Evolutionary conservation across 352 stramenopile species (phyloP), one percentile per base, ranked within the genome.

Genomic region (Pythium myriotylum): DNA sequence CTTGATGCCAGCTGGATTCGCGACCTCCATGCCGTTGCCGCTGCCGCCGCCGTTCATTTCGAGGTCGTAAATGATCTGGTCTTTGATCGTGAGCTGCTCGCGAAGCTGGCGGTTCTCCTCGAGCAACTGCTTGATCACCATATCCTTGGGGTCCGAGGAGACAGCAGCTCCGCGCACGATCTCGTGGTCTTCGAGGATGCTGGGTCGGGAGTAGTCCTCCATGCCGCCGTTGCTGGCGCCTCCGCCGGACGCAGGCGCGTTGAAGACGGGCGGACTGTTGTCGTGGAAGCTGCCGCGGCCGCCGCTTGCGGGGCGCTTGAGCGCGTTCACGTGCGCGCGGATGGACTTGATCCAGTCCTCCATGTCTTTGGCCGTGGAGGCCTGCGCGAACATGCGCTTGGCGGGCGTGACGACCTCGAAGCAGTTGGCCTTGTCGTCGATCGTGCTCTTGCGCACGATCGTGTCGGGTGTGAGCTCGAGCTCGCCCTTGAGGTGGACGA

Each of bases 261-360:
- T 45, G 23, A 47, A 77, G 6, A 67, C 55, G 4, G 79, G 62
- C 2, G 70, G 59, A 1, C 50, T 59, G 32, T 59, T 63, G 14
- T 91, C 83, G 42, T 94, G 77, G 68, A 92, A 89, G 56, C 83
- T 92, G 16, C 76, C 74, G 24, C 85, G 68, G 57, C 83, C 89
- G 13, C 77, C 74, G 10, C 47, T 23, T 8, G 65, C 62, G 24
- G 54, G 39, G 24, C 83, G 79, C 67, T 91, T 89, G 35, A 95
- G 62, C 20, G 80, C 80, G 43, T 79, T 81, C n/a, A 95, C 84
- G 42, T 95, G 86, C 14, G 82, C 73, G 17, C 83, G 72, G 24
- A 95, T 88, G 13, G 80, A 88, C 72, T 93, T 92, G 70, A 95
- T 82, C 86, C 86, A 95, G 58, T 95, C 86, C 59, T 95, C 86